Evolutionary conservation across 495 filamentous ascomycete genomes (phyloP).

Genomic region (Recurvomyces mirabilis): DNA sequence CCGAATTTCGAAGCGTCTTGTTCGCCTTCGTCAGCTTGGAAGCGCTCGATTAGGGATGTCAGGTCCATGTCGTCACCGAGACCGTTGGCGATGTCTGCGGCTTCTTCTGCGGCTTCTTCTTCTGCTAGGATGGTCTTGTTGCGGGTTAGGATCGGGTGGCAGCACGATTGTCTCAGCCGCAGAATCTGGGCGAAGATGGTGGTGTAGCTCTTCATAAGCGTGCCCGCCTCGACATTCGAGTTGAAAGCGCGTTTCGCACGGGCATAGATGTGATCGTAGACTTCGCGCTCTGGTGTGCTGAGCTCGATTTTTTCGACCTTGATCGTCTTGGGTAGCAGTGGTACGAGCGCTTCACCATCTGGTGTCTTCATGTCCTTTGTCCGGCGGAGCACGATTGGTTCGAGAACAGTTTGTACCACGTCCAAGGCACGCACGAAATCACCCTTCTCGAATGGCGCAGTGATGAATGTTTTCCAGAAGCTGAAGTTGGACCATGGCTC

Average conservation of each 20-base stretch:
- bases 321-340: slow-evolving; percentile 68
- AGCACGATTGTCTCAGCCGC: slow-evolving; percentile 86
- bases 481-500: slow-evolving; percentile 98
- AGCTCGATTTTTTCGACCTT: slow-evolving; percentile 79
- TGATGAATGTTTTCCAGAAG: slow-evolving; percentile 98
- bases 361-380: slow-evolving; percentile 98
- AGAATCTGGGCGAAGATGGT: slow-evolving; percentile 96
- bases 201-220: slow-evolving; percentile 84
- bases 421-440: slow-evolving; percentile 87
- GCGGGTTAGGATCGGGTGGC: slow-evolving; percentile 79
- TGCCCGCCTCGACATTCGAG: slow-evolving; percentile 79
- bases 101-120: slow-evolving; percentile 71
- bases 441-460: slow-evolving; percentile 87
- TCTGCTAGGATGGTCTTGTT: slow-evolving; percentile 76
- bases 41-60: slow-evolving; percentile 68
- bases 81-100: slow-evolving; percentile 66
- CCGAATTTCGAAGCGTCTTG: slow-evolving; percentile 61
- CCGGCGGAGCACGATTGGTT: slow-evolving; percentile 85
- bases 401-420: slow-evolving; percentile 92
- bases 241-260: slow-evolving; percentile 74
- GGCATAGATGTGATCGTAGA: slow-evolving; percentile 81
- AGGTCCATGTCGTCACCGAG: slow-evolving; percentile 96
- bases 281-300: slow-evolving; percentile 69
- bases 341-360: slow-evolving; percentile 72
- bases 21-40: slow-evolving; percentile 48